A percentile compares a stretch with the other conserved stretches of the same genome.
These are phyloP conservation scores for Zygosaccharomyces pseudorouxii DNA, from an alignment of 805 yeast species.

Conservation along the genomic window DNA sequence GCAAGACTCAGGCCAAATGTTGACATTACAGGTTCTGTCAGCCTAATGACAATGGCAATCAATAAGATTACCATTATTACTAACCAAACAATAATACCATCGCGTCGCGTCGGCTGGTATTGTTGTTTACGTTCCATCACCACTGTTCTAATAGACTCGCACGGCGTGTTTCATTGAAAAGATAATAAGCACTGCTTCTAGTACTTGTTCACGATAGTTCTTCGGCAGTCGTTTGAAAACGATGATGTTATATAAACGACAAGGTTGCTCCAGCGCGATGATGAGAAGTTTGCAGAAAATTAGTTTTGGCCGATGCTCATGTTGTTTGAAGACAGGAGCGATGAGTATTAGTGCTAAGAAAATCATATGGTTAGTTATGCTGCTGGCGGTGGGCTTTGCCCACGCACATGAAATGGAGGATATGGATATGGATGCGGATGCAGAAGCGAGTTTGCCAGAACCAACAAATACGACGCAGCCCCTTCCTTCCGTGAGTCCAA, in stretches of 20 bases:
- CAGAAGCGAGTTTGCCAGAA: conserved; percentile 7
- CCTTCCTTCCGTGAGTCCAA: conserved; percentile 31
- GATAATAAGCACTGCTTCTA: not conserved
- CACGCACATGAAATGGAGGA: conserved; percentile 38
- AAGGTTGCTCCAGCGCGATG: not conserved
- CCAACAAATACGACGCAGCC: conserved; percentile 10
- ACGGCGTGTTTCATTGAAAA: not conserved
- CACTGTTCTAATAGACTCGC: not conserved
- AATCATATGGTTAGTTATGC: not conserved
- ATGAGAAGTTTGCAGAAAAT: not conserved
- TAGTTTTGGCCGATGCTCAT: not conserved
- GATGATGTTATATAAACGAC: not conserved
- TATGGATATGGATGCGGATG: conserved; percentile 24
- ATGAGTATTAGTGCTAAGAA: not conserved
- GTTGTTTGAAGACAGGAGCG: not conserved
- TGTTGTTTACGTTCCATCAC: not conserved
- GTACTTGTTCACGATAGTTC: not conserved
- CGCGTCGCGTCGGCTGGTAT: conserved; percentile 5
- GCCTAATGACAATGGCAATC: not conserved
- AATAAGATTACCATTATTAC: not conserved
- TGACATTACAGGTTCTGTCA: not conserved
- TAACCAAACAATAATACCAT: not conserved
- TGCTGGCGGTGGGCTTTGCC: conserved; percentile 21
- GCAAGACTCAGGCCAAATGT: not conserved
- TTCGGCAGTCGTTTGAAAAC: not conserved